Percentiles rank a stretch among this genome's conserved stretches.
Conservation (phyloP, 2,329 filamentous ascomycete species). For the Calonectria ilicicola region DNA sequence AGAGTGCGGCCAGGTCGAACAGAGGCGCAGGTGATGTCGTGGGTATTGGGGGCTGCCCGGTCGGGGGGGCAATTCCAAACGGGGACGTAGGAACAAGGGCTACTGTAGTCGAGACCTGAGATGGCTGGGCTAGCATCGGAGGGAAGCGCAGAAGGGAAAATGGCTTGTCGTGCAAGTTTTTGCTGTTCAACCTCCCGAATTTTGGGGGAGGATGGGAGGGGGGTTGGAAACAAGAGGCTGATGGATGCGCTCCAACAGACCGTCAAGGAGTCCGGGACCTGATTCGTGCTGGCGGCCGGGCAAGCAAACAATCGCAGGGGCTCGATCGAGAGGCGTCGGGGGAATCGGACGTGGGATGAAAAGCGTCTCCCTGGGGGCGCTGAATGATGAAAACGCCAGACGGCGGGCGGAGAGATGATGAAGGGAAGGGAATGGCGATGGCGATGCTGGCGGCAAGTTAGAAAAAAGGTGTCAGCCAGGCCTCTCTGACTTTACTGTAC, state of each 20-base stretch:
- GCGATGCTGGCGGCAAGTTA: slow-evolving; percentile 25
- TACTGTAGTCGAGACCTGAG: slow-evolving; percentile 51
- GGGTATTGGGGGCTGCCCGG: slow-evolving; percentile 21
- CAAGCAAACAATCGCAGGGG: slow-evolving; percentile 22
- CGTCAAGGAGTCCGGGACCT: slow-evolving; percentile 32
- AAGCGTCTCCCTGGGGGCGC: slow-evolving; percentile 15
- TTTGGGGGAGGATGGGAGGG: slow-evolving; percentile 36
- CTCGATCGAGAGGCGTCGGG: slow-evolving; percentile 16
- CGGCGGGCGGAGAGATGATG: slow-evolving; percentile 11
- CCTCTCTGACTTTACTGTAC: slow-evolving; percentile 12
- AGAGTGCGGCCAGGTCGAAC: slow-evolving; percentile 22
- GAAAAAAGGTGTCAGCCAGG: slow-evolving; percentile 13
- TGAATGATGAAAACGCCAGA: slow-evolving; percentile 17
- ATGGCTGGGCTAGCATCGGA: slow-evolving; percentile 60
- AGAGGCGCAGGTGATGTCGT: background rate
- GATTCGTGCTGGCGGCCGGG: slow-evolving; percentile 34
- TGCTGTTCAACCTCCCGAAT: slow-evolving; percentile 51
- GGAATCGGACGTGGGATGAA: slow-evolving; percentile 29
- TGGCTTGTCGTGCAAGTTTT: slow-evolving; percentile 44
- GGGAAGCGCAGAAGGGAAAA: slow-evolving; percentile 42
- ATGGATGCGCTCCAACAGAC: slow-evolving; percentile 36
- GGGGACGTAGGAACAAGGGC: slow-evolving; percentile 46
- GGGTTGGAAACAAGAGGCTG: slow-evolving; percentile 36
- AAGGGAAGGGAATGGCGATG: slow-evolving; percentile 11
- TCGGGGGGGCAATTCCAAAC: slow-evolving; percentile 38